Evolutionary conservation across 2,329 filamentous ascomycete genomes (phyloP), one percentile per base, ranked within the genome.

Genomic region (Aspergillus sp.): DNA sequence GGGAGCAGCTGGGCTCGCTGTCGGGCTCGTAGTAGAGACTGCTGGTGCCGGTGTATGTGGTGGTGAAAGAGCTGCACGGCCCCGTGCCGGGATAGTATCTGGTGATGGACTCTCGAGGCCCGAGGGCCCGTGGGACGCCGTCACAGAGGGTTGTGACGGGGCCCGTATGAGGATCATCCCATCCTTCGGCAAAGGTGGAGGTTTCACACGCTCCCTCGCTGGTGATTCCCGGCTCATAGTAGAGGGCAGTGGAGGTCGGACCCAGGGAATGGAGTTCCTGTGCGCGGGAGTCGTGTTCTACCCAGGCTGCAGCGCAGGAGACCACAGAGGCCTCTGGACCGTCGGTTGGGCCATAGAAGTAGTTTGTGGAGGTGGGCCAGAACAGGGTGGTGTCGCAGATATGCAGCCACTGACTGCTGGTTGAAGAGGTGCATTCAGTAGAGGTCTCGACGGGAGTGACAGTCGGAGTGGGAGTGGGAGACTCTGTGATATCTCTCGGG

Each of bases 331-430:
- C 61, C 9, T 55, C 14, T 1, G 61, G 53, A 4, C 61, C 61
- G 9, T 50, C 55, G 9, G 61, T 64, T 9, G 61, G 61, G 0
- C 61, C 61, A 19, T 64, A 62, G 23, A 55, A 62, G 47, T 64
- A 64, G 34, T 64, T 32, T 5, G 61, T 64, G 2, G 60, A 61
- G 1, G 60, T 64, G 3, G 61, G 61, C 61, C 61, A 64, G 45
- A 64, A 64, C 3, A 64, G 52, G 10, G 58, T 49, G 0, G 60
- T 62, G 34, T 60, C 49, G 23, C 42, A 51, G 1, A 51, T 58
- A 31, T 51, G 57, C n/a, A 62, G 52, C 60, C 60, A 62, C 44
- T 85, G 66, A 7, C 49, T 53, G 49, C 57, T 61, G 34, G 58
- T 61, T 14, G 46, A 41, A 3, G 45, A 46, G 16, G 29, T 17